phyloP scores from a whole-genome alignment of 1,139 yeast genomes.

The Hemisphaericaspora xylanilytica region DNA sequence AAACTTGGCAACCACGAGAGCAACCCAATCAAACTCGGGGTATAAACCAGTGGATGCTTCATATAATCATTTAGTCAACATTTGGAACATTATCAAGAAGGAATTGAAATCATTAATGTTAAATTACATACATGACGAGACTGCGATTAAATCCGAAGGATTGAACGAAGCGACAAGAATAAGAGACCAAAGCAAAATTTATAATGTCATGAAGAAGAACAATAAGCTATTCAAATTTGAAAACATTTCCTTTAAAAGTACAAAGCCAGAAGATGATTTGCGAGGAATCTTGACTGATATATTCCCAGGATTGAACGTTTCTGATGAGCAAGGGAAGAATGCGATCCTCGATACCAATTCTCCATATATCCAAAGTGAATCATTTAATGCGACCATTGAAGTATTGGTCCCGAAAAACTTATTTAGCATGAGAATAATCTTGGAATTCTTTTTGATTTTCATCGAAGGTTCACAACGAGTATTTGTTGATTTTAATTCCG shows the following conservation, averaged over 20 bases:
- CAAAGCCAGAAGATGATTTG: constrained; percentile 43
- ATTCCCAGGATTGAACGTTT: constrained; percentile 59
- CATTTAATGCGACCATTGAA: constrained; percentile 55
- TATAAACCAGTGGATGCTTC: constrained; percentile 13
- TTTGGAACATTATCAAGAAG: constrained; percentile 57
- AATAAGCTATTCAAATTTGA: constrained; percentile 50
- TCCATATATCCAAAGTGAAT: constrained; percentile 60
- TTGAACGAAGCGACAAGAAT: constrained; percentile 1
- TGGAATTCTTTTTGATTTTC: constrained; percentile 60
- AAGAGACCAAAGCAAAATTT: constrained; percentile 10
- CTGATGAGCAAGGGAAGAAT: constrained; percentile 13
- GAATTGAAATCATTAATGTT: constrained; percentile 58
- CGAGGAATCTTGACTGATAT: constrained; percentile 50
- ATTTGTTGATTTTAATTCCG: constrained; percentile 19
- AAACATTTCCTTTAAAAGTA: constrained; percentile 36
- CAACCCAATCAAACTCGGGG: neutral
- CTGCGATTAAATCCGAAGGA: neutral
- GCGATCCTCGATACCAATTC: constrained; percentile 22
- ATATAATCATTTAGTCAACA: constrained; percentile 35
- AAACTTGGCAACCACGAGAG: constrained; percentile 5
- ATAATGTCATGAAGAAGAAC: constrained; percentile 11
- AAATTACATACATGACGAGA: constrained; percentile 48
- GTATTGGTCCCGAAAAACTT: constrained; percentile 71
- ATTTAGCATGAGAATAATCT: constrained; percentile 76
- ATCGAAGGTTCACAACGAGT: constrained; percentile 46